Evolutionary conservation across 2,329 filamentous ascomycete genomes (phyloP).

Genomic region (Balansia obtecta): DNA sequence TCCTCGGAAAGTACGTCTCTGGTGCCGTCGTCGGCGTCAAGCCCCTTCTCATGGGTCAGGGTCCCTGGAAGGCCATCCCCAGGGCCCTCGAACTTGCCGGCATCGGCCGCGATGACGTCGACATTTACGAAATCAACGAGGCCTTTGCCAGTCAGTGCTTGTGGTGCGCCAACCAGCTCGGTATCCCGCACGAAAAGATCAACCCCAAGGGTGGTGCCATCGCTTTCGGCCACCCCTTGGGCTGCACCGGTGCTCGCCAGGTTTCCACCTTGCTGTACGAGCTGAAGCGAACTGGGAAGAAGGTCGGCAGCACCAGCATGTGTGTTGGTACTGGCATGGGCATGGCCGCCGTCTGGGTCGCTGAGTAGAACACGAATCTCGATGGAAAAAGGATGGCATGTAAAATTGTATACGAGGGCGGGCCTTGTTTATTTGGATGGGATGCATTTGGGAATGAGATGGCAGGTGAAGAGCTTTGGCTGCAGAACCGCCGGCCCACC

Average conservation of each 20-base stretch:
- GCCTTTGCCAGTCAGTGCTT: constrained; percentile 92
- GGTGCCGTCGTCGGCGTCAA: constrained; percentile 79
- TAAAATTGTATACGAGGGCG: background rate
- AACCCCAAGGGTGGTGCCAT: constrained; percentile 97
- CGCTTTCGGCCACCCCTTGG: constrained; percentile 88
- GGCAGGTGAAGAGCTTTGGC: background rate
- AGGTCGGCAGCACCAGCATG: constrained; percentile 89
- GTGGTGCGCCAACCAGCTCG: constrained; percentile 84
- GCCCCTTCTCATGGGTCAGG: constrained; percentile 90
- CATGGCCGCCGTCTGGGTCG: constrained; percentile 93
- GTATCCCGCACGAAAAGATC: constrained; percentile 72
- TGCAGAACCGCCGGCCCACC: background rate
- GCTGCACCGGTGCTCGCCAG: constrained; percentile 88
- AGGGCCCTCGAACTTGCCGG: constrained; percentile 81
- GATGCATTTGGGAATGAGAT: background rate
- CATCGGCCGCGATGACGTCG: constrained; percentile 77
- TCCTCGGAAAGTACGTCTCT: constrained; percentile 85
- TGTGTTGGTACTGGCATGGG: constrained; percentile 96
- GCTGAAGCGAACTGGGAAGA: constrained; percentile 70
- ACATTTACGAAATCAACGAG: constrained; percentile 99
- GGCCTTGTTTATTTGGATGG: background rate
- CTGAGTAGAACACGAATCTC: constrained; percentile 47
- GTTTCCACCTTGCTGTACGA: constrained; percentile 87
- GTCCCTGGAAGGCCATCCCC: constrained; percentile 92
- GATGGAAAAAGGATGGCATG: constrained; percentile 3